These are phyloP conservation scores for Axilococcus clingmanii DNA, from an alignment of 139 green algal species.

Conservation along the genomic window DNA sequence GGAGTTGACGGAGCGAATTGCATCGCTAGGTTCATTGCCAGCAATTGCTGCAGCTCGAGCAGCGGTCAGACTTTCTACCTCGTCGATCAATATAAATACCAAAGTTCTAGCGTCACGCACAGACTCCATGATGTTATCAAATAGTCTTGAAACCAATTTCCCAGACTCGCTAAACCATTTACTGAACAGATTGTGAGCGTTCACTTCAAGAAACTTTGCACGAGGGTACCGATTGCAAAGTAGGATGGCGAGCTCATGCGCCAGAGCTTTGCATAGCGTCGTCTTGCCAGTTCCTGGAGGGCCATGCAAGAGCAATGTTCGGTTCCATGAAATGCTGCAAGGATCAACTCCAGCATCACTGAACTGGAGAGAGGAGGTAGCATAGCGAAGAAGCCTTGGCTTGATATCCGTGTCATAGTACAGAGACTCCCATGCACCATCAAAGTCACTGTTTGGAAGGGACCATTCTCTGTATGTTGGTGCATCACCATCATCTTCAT, in stretches of 20 bases:
- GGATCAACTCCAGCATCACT: conserved; percentile 57
- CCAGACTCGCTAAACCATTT: conserved; percentile 90
- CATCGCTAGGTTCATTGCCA: conserved; percentile 80
- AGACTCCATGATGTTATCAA: conserved; percentile 72
- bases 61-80: conserved; percentile 76
- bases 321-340: neutral
- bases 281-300: conserved; percentile 80
- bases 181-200: conserved; percentile 92
- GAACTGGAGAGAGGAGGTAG: conserved; percentile 79
- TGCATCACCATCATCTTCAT: conserved; percentile 64
- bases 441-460: conserved; percentile 54
- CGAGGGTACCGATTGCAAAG: conserved; percentile 16
- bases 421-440: conserved; percentile 70
- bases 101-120: conserved; percentile 77
- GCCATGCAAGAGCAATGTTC: conserved; percentile 81
- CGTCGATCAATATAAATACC: conserved; percentile 95
- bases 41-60: conserved; percentile 60
- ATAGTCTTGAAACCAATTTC: conserved; percentile 56
- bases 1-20: conserved; percentile 90
- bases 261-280: conserved; percentile 75
- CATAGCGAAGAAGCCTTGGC: conserved; percentile 70
- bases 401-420: conserved; percentile 77
- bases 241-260: conserved; percentile 60
- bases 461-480: conserved; percentile 61
- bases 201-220: conserved; percentile 81